Percentiles rank a stretch among this genome's conserved stretches.
These are phyloP conservation scores for Micractinium conductrix DNA, from an alignment of 139 green algal species.

Conservation along the genomic window DNA sequence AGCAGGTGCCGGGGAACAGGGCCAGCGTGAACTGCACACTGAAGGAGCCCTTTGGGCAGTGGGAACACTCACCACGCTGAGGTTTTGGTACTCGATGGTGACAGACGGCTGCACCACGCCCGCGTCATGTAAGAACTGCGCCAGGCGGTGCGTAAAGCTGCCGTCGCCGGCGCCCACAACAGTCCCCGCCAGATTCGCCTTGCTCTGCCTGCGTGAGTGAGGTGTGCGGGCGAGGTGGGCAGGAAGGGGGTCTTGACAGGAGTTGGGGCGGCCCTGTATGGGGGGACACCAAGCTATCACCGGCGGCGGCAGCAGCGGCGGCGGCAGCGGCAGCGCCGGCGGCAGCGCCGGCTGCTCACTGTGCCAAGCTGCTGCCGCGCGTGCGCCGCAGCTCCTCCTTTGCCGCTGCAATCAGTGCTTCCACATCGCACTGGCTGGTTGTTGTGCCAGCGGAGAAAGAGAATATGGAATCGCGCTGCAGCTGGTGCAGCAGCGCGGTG, in stretches of 20 bases:
- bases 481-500: conserved; percentile 15
- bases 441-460: neutral
- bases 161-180: neutral
- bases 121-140: neutral
- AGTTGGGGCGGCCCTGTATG: neutral
- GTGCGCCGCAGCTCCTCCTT: conserved; percentile 2
- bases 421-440: neutral
- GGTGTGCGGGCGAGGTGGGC: neutral
- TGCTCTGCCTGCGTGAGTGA: neutral
- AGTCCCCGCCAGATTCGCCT: neutral
- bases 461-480: neutral
- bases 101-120: conserved; percentile 36
- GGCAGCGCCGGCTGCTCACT: neutral
- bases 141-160: neutral
- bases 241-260: neutral
- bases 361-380: neutral
- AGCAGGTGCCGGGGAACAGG: too few relatives aligned
- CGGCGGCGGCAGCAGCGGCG: neutral
- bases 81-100: conserved; percentile 70
- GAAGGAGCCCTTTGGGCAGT: too few relatives aligned
- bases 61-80: conserved; percentile 56
- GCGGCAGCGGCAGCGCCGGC: neutral
- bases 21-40: too few relatives aligned
- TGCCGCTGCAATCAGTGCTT: conserved; percentile 6
- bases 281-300: neutral